Base-by-base conservation (phyloP, 2,329 filamentous ascomycete species). In the Zymoseptoria tritici region DNA sequence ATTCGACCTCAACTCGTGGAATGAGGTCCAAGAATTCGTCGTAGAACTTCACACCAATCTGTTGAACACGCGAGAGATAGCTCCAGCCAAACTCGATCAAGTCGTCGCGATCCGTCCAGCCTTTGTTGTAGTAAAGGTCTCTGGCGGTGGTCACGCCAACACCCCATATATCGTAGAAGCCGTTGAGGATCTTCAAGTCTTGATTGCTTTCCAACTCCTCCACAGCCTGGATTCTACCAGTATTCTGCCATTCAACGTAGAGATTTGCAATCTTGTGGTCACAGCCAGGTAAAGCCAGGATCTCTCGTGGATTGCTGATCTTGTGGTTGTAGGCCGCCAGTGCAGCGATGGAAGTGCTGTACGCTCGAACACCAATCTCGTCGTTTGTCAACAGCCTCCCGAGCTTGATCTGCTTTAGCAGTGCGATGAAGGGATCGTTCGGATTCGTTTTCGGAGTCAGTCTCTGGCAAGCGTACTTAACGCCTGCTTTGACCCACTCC, bases 21-120 rank as follows among this genome's bases (percentile, higher is more conserved):
- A 97, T 90, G 13, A 83, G 85, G 16, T 81, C 74, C 52, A 83
- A 77, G 58, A 99, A 89, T 64, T 97, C 93, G 36, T 95, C 88
- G 72, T 95, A 96, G 75, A 86, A 97, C 72, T 97, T 97, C 52
- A 97, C 79, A 0, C 94, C 93, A 58, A 97, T 96, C 72, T 97
- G 91, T 73, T 97, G 93, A 1, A 90, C 88, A 11, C 91, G 85
- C 0, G 81, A 87, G 1, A 97, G 78, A 0, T 74, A 79, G 20
- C 79, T 72, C 93, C 93, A 97, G 9, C 89, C 91, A 67, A 85
- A 82, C 68, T 96, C 89, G 49, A 96, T 80, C 2, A 97, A 78
- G 67, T 97, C 92, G 68, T 97, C 91, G 0, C 96, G 78, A 61
- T 94, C 88, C 61, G 84, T 81, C 90, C 91, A 97, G 26, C 90